Evolutionary conservation across 2,329 filamentous ascomycete species (phyloP), one percentile per base, ranked within the genome.

Genomic region (Fusarium secorum): DNA sequence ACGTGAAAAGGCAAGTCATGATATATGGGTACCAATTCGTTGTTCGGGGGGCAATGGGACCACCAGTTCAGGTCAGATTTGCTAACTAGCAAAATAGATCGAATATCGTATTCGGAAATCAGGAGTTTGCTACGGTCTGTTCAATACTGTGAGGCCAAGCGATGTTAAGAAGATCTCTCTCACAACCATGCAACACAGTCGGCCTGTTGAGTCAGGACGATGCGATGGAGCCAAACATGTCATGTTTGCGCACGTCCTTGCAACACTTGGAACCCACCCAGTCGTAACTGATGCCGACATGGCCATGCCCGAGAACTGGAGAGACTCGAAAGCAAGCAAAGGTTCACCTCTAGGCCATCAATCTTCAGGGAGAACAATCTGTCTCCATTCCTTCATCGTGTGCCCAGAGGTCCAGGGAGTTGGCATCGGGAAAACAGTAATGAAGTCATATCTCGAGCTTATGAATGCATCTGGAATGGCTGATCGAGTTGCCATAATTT

Each of bases 361-460:
- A 74, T 89, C 93, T 64, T 83, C 84, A 20, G 94, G 94, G 41
- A 83, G 89, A 45, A 97, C 93, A 0, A 86, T 97, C 60, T 93
- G 90, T 60, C 82, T 97, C 53, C 95, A 98, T 81, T 95, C 93
- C 1, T 85, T 98, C 9, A 93, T 92, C 22, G 90, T 97, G 10
- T 85, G 92, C 59, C 93, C 93, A 2, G 88, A 90, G 64, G 89
- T 94, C 61, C 93, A 96, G 71, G 85, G 88, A 36, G 89, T 90
- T 62, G 92, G 93, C 2, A 84, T 97, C 5, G 95, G 93, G 20
- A 89, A 87, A 69, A 89, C 91, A 24, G 82, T 97, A 65, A 85
- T 97, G 83, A 90, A 89, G 79, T 87, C 91, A 7, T 97, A 94
- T 77, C 85, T 95, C 60, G 90, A 95, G 78, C 88, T 93, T 57